Conservation (phyloP, 768 basidiomycete genomes). For the Phylloporus scabripes region DNA sequence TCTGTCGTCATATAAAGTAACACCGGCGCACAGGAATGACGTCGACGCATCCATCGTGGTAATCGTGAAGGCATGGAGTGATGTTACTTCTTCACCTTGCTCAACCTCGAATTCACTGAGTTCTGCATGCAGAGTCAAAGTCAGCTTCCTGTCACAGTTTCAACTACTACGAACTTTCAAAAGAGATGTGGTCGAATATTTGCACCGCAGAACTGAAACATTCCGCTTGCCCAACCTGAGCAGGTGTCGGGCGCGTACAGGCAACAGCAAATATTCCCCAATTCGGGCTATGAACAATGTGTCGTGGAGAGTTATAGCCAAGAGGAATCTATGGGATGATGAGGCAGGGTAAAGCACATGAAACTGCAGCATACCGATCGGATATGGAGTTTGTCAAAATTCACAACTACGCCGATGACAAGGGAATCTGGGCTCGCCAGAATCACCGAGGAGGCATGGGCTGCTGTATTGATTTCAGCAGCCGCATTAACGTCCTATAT, state of each 20-base stretch:
- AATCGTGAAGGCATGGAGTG: conserved; percentile 36
- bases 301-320: conserved; percentile 65
- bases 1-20: conserved; percentile 35
- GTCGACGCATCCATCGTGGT: conserved; percentile 27
- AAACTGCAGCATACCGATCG: conserved; percentile 49
- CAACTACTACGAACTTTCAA: conserved; percentile 47
- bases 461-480: conserved; percentile 42
- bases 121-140: conserved; percentile 9
- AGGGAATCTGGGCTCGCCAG: conserved; percentile 51
- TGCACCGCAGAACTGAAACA: conserved; percentile 52
- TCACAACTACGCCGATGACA: conserved; percentile 58
- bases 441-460: conserved; percentile 51
- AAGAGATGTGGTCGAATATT: conserved; percentile 58
- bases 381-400: conserved; percentile 77
- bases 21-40: conserved; percentile 48
- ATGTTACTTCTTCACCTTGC: conserved; percentile 59
- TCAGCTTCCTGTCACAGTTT: background rate
- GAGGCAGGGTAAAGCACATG: background rate
- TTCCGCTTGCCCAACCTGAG: conserved; percentile 48
- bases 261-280: conserved; percentile 62
- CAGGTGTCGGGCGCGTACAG: conserved; percentile 50
- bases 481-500: conserved; percentile 51
- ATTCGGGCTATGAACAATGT: conserved; percentile 54
- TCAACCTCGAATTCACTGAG: conserved; percentile 28
- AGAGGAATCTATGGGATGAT: conserved; percentile 50